A percentile compares a stretch with the other conserved stretches of the same genome.
phyloP scores from a whole-genome alignment of 75 land plant genomes.

The Cunninghamia lanceolata region DNA sequence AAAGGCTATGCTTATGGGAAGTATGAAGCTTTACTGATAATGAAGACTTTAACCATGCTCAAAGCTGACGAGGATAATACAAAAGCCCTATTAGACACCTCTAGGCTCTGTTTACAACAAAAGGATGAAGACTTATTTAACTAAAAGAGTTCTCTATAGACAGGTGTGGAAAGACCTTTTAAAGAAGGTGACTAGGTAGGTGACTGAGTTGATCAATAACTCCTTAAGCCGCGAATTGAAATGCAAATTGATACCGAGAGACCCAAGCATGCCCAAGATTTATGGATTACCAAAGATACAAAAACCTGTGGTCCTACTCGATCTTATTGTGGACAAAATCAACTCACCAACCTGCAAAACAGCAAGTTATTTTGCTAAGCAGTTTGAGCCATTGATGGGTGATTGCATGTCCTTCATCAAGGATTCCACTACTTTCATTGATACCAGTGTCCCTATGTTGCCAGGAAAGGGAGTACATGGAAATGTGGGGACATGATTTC shows the following conservation, averaged over 20 bases:
- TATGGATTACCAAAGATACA: background rate
- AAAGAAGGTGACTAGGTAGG: background rate
- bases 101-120: background rate
- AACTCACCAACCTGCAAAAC: background rate
- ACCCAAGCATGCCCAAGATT: background rate
- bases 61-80: background rate
- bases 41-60: background rate
- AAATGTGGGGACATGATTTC: too few species aligned
- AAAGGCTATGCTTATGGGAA: too few species aligned
- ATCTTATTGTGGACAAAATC: background rate
- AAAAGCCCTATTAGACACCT: background rate
- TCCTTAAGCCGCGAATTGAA: background rate
- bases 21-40: too few species aligned
- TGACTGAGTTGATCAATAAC: background rate
- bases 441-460: background rate
- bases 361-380: background rate
- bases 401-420: background rate
- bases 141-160: background rate
- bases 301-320: background rate
- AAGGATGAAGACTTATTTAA: background rate
- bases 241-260: background rate
- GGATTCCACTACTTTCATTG: background rate
- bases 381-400: background rate
- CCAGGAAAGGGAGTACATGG: too few species aligned
- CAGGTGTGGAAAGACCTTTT: background rate